A percentile compares a stretch with the other conserved stretches of the same genome.
phyloP scores from a whole-genome alignment of 306 rosid genomes.

The Malus sieversii region DNA sequence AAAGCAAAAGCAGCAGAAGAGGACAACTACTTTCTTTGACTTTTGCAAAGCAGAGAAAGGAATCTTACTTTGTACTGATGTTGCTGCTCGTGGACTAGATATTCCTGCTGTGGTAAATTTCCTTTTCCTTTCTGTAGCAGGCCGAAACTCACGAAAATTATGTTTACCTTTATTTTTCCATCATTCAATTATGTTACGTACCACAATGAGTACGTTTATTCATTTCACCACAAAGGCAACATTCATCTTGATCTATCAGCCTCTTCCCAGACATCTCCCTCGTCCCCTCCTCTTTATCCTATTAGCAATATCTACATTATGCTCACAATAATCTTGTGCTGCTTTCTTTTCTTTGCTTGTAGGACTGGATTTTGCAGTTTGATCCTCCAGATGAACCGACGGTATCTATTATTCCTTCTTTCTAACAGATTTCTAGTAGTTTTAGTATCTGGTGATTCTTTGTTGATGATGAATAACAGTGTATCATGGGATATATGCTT shows the following conservation, averaged over 20 bases:
- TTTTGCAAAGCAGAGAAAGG: constrained; percentile 86
- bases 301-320: not conserved
- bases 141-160: not conserved
- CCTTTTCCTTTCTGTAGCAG: not conserved
- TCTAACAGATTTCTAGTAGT: not conserved
- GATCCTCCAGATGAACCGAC: constrained; percentile 99
- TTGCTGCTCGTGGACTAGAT: constrained; percentile 96
- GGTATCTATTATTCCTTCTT: constrained; percentile 32
- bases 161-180: not conserved
- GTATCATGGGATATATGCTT: constrained; percentile 8
- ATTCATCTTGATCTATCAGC: not conserved
- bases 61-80: constrained; percentile 92
- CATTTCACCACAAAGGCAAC: not conserved
- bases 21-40: constrained; percentile 68
- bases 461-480: constrained; percentile 5
- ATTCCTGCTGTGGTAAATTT: constrained; percentile 71
- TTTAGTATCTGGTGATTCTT: not conserved
- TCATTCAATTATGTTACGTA: not conserved
- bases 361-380: constrained; percentile 99
- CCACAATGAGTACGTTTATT: not conserved
- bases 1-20: constrained; percentile 81
- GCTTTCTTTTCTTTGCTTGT: constrained; percentile 20
- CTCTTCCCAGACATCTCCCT: not conserved
- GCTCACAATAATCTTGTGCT: not conserved
- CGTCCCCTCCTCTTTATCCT: not conserved